phyloP scores from a whole-genome alignment of 192 early-diverging fungal species.

The Chytriomyces hyalinus region DNA sequence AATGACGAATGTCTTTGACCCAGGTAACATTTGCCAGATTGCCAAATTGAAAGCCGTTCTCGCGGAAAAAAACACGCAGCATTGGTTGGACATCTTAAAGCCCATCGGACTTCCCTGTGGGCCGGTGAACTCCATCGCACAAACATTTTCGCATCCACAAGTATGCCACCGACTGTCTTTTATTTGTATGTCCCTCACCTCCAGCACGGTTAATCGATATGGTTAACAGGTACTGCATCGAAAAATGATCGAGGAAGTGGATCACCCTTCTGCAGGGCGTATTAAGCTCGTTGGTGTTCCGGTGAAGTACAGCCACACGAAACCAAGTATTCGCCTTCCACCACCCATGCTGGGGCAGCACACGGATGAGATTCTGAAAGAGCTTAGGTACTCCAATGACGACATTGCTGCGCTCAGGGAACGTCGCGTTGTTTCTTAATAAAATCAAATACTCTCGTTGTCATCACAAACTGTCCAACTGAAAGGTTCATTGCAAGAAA shows the following conservation, averaged over 20 bases:
- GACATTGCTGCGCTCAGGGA: constrained; percentile 52
- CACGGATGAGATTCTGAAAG: constrained; percentile 76
- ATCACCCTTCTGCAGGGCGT: constrained; percentile 78
- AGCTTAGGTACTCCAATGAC: constrained; percentile 68
- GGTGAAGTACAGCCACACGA: constrained; percentile 76
- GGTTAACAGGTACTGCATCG: constrained; percentile 47
- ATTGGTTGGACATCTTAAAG: constrained; percentile 72
- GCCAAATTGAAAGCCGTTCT: constrained; percentile 61
- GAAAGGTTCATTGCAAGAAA: too few relatives aligned
- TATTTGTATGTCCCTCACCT: not conserved
- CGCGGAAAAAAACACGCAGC: constrained; percentile 49
- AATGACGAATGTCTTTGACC: constrained; percentile 1
- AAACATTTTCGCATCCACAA: constrained; percentile 72
- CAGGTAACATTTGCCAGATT: constrained; percentile 41
- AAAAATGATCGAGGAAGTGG: constrained; percentile 77
- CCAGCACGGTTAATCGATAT: not conserved
- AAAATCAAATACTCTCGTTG: constrained; percentile 5
- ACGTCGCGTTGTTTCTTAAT: constrained; percentile 7
- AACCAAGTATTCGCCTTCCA: constrained; percentile 68
- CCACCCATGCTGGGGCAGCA: constrained; percentile 90
- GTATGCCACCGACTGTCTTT: constrained; percentile 35
- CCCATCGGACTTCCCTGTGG: constrained; percentile 78
- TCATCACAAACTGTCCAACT: too few relatives aligned
- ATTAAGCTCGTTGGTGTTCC: constrained; percentile 79
- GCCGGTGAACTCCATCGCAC: constrained; percentile 77